Conservation (phyloP, 805 yeast genomes). For the Zygosaccharomyces bisporus region DNA sequence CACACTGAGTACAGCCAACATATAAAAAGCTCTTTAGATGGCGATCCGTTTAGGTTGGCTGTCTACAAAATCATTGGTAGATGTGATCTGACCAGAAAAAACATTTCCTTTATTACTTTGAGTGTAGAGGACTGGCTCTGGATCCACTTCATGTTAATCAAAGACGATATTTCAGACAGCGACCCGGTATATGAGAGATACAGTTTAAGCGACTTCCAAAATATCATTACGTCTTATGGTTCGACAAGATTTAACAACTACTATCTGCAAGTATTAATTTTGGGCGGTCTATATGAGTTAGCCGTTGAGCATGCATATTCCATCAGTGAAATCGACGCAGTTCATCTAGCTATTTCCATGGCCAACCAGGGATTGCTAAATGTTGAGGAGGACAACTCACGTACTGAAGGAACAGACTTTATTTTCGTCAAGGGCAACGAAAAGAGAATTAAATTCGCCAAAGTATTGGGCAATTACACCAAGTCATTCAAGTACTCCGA, state of each 20-base stretch:
- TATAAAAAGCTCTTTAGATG: constrained; percentile 60
- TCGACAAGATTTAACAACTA: constrained; percentile 64
- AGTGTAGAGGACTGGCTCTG: constrained; percentile 96
- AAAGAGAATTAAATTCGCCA: constrained; percentile 46
- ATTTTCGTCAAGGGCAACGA: constrained; percentile 36
- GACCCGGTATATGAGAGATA: constrained; percentile 67
- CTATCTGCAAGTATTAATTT: constrained; percentile 67
- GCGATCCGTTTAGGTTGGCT: constrained; percentile 88
- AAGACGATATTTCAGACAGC: constrained; percentile 48
- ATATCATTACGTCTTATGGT: constrained; percentile 67
- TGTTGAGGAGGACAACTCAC: constrained; percentile 18
- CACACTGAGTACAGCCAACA: constrained; percentile 81
- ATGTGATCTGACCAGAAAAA: constrained; percentile 66
- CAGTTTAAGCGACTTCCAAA: constrained; percentile 69
- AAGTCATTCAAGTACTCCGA: constrained; percentile 79
- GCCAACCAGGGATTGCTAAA: constrained; percentile 63
- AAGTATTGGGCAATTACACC: constrained; percentile 74
- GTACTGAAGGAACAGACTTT: constrained; percentile 35
- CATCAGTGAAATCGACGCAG: constrained; percentile 76
- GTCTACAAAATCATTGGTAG: constrained; percentile 91
- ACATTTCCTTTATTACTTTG: constrained; percentile 63
- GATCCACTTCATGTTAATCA: constrained; percentile 78
- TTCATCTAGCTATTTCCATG: constrained; percentile 81
- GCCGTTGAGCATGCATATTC: constrained; percentile 59
- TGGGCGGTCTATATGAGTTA: constrained; percentile 76